phyloP scores from a whole-genome alignment of 176 grass and related monocot genomes.

The Avena sativa region DNA sequence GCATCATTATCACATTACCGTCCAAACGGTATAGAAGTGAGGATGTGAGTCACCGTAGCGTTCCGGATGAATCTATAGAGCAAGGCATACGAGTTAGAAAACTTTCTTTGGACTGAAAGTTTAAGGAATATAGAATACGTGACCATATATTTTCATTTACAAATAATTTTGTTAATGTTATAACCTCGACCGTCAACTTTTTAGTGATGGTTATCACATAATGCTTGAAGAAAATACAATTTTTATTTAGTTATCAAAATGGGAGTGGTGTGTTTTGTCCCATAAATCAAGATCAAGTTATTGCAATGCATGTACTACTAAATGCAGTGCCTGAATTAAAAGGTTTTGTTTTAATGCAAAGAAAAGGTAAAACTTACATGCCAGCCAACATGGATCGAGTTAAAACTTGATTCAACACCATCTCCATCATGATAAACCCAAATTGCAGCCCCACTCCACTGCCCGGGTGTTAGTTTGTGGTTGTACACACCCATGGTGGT shows the following conservation, averaged over 20 bases:
- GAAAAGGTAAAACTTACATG: neutral
- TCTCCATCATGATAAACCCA: conserved; percentile 6
- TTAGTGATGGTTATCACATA: neutral
- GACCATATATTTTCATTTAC: neutral
- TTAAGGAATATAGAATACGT: neutral
- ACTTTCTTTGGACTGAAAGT: neutral
- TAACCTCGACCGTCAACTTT: neutral
- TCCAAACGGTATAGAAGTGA: neutral
- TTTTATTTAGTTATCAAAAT: neutral
- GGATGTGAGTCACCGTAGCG: neutral
- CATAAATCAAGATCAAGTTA: too few species aligned
- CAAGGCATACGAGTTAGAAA: neutral
- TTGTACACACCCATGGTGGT: neutral
- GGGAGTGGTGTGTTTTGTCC: too few species aligned
- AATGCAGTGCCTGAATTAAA: neutral
- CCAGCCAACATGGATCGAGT: conserved; percentile 5
- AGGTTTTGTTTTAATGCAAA: neutral
- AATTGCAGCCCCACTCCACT: neutral
- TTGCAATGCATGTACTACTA: neutral
- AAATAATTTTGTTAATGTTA: neutral
- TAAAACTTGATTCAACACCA: neutral
- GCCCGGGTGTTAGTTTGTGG: neutral
- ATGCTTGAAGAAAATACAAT: neutral
- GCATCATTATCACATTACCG: neutral
- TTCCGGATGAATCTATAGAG: conserved; percentile 5